A percentile compares a stretch with the other conserved stretches of the same genome.
phyloP scores from a whole-genome alignment of 345 rosid species.

The Acer campestre region DNA sequence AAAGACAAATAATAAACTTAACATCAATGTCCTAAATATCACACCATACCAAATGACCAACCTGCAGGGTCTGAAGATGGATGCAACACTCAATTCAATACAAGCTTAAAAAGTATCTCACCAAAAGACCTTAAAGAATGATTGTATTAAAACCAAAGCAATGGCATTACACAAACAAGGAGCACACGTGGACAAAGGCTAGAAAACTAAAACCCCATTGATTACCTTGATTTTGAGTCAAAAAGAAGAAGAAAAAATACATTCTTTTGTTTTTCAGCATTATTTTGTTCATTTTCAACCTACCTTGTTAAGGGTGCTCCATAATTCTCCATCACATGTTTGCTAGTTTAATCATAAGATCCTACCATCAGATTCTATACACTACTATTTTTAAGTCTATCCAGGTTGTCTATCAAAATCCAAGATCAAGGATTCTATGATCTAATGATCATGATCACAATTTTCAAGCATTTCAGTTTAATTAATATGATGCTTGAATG shows the following conservation, averaged over 20 bases:
- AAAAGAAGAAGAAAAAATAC: neutral
- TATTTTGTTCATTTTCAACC: neutral
- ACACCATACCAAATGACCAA: neutral
- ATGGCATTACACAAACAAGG: neutral
- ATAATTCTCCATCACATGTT: neutral
- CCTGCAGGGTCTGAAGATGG: neutral
- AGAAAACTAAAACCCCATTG: neutral
- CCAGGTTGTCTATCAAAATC: neutral
- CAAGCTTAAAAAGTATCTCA: neutral
- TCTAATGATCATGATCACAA: neutral
- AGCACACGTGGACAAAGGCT: neutral
- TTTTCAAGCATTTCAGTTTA: neutral
- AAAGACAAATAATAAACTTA: neutral
- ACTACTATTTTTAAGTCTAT: neutral
- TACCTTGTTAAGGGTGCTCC: neutral
- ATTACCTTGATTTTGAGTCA: neutral
- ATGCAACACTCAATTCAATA: neutral
- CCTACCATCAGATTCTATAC: neutral
- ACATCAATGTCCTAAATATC: neutral
- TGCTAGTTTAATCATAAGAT: neutral
- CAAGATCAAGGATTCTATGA: neutral
- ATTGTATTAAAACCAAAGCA: neutral
- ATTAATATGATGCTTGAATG: neutral
- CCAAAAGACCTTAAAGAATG: neutral
- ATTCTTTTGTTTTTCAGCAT: neutral